Evolutionary conservation across 768 basidiomycete species (phyloP), one percentile per base, ranked within the genome.

Genomic region (Mycena belliarum): DNA sequence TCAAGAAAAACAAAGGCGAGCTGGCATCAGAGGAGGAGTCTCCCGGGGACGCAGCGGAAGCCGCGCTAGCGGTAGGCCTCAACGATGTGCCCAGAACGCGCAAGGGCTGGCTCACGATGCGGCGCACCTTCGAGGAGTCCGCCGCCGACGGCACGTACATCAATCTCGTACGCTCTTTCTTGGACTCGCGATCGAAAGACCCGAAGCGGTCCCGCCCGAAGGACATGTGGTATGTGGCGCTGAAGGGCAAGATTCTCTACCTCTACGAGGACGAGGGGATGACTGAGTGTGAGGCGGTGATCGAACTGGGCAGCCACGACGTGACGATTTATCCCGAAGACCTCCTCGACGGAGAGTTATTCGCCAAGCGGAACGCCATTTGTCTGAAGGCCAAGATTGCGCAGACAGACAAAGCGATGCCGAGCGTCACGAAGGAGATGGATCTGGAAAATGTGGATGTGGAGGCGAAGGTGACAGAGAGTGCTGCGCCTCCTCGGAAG

Each of bases 201-300:
- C 89, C 93, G 9, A 90, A 88, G 68, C 79, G 83, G 40, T 86
- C 89, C 15, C 81, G 90, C 48, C 93, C 94, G 16, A 93, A 93
- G 74, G 95, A 97, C 70, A 88, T 83, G 82, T 97, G 91, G 87
- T 97, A 88, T 70, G 91, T 89, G 51, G 93, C 88, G 8, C 80
- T 98, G 70, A 98, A 98, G 79, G 92, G 90, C 42, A 89, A 85
- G 66, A 87, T 96, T 37, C 75, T 98, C 28, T 98, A 93, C 73
- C 76, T 98, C 21, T 98, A 97, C 74, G 94, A 96, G 72, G 91
- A 95, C 72, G 94, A 97, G 73, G 80, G 78, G 16, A 91, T 92
- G 87, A 82, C 82, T 51, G 95, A 98, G 64, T 95, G 93, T 73
- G 89, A 88, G 68, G 93, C 88, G 4, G 95, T 88, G n/a, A 81